phyloP scores from a whole-genome alignment of 169 alveolate species.

The Cryptosporidium baileyi region DNA sequence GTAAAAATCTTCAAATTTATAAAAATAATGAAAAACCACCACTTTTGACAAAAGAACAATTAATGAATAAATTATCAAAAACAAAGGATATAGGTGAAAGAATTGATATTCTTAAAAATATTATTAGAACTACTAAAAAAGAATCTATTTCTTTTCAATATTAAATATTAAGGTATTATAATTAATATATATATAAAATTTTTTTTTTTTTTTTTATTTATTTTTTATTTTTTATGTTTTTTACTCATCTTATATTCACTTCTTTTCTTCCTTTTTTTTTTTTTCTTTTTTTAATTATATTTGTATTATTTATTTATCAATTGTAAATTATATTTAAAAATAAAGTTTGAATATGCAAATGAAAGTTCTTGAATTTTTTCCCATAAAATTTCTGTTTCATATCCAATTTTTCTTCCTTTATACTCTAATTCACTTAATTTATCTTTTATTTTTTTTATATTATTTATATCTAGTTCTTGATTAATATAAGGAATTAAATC shows the following conservation, averaged over 20 bases:
- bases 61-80: slow-evolving; percentile 43
- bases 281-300: neutral
- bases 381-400: slow-evolving; percentile 34
- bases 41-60: slow-evolving; percentile 28
- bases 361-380: slow-evolving; percentile 30
- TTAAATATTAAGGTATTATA: neutral
- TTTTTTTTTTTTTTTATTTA: too few species aligned
- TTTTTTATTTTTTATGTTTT: too few species aligned
- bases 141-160: too few species aligned
- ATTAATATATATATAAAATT: neutral
- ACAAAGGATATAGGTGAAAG: slow-evolving; percentile 60
- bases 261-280: too few species aligned
- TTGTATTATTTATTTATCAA: too few species aligned
- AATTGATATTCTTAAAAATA: slow-evolving; percentile 43
- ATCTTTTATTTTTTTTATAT: neutral
- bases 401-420: slow-evolving; percentile 19
- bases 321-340: slow-evolving; percentile 19
- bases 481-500: slow-evolving; percentile 41
- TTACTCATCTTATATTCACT: neutral
- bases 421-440: slow-evolving; percentile 14
- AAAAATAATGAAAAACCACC: neutral
- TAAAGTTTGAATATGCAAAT: slow-evolving; percentile 38
- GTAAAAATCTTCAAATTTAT: neutral
- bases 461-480: slow-evolving; percentile 21
- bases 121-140: slow-evolving; percentile 53